Evolutionary conservation across 163 green algal genomes (phyloP).

Genomic region (Coccomyxa subellipsoidea): DNA sequence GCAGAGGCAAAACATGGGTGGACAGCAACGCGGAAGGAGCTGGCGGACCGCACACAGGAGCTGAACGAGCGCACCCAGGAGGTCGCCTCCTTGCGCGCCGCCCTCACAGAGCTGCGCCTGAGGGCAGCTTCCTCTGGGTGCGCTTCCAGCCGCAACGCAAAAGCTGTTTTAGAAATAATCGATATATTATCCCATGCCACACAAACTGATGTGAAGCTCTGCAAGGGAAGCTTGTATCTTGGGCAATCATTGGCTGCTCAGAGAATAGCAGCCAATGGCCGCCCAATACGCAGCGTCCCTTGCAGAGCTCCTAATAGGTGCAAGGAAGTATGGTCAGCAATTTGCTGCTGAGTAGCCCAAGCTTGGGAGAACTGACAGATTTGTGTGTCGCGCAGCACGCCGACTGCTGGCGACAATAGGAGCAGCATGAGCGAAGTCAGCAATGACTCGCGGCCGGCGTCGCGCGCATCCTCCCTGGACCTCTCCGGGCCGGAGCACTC

Average conservation of each 20-base stretch:
- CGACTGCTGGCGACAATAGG: not conserved
- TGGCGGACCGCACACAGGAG: constrained; percentile 4
- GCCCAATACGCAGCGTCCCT: too few relatives aligned
- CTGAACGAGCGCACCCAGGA: constrained; percentile 6
- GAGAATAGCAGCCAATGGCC: too few relatives aligned
- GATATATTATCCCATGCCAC: too few relatives aligned
- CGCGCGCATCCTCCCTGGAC: not conserved
- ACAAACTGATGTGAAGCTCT: too few relatives aligned
- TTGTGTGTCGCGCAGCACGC: not conserved
- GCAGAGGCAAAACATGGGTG: constrained; percentile 6
- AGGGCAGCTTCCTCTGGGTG: not conserved
- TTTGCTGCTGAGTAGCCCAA: too few relatives aligned
- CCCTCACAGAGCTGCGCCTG: constrained; percentile 12
- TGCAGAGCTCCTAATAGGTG: too few relatives aligned
- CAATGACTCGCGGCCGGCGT: not conserved
- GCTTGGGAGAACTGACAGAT: too few relatives aligned
- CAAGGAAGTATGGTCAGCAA: too few relatives aligned
- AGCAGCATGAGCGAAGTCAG: constrained; percentile 4
- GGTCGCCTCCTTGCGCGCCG: not conserved
- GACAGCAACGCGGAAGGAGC: constrained; percentile 12
- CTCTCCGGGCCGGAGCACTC: not conserved
- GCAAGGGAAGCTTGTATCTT: not conserved
- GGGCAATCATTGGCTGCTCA: not conserved
- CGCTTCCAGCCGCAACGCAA: not conserved
- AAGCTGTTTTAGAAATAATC: too few relatives aligned